Evolutionary conservation across 1,284 basidiomycete genomes (phyloP), one percentile per base, ranked within the genome.

Genomic region (Lentinus polychrous): DNA sequence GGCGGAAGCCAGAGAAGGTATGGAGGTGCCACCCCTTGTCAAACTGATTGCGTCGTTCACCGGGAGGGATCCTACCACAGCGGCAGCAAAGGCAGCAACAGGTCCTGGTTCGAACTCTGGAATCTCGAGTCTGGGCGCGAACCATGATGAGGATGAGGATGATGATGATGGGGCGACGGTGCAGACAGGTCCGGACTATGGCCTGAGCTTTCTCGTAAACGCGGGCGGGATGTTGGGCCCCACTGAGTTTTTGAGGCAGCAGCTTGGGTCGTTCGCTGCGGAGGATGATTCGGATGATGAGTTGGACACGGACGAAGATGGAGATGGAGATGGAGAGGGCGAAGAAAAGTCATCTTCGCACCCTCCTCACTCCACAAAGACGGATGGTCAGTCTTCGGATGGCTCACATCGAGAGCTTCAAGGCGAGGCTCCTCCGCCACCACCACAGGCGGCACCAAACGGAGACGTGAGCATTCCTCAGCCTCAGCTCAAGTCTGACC

Each of bases 201-300:
- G 27, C 27, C 10, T 27, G 27, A 27, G 27, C 27, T 27, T 27
- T 27, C 27, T 27, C 27, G 27, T 27, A 10, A 27, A 27, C 27
- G 4, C 27, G 27, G 27, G 27, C 10, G 27, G 27, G 4, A 27
- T 27, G 27, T 10, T 27, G 27, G 27, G 27, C 27, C 27, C 27
- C 27, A 27, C 27, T 10, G 27, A 27, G 27, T 27, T 27, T 10
- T 66, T 87, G 47, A 78, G 76, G 59, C 75, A 76, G 23, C 78
- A 78, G 57, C 60, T 86, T 52, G 79, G 78, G 14, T 78, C 83
- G 49, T 77, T 80, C 27, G 27, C 27, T 27, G 27, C 27, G 48
- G 79, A 84, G 12, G 31, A 32, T 36, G 57, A 59, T 32, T 52
- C 54, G 49, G 58, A 62, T 24, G 55, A 61, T 22, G 60, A 61